A percentile compares a stretch with the other conserved stretches of the same genome.
Conservation (phyloP, 140 eudicot species). For the Senecio squalidus region DNA sequence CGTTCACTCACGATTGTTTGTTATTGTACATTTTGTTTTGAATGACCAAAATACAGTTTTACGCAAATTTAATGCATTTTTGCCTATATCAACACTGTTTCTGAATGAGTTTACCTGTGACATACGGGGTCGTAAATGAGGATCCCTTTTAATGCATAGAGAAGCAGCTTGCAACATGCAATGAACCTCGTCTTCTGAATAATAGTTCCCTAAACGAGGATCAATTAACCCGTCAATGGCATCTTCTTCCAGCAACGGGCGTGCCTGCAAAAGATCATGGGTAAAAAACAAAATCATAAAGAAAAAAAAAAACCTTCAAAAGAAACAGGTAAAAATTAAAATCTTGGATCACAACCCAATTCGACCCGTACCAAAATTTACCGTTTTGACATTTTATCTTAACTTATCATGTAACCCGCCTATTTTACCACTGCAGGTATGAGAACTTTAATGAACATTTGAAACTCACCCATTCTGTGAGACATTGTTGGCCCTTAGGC, state of each 20-base stretch:
- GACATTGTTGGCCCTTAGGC: constrained; percentile 85
- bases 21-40: too few species aligned
- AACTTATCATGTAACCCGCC: too few species aligned
- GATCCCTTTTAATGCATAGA: constrained; percentile 84
- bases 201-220: constrained; percentile 53
- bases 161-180: constrained; percentile 94
- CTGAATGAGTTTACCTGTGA: constrained; percentile 58
- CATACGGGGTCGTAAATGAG: constrained; percentile 86
- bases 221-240: constrained; percentile 67
- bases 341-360: too few species aligned
- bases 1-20: too few species aligned
- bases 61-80: too few species aligned
- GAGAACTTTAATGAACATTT: too few species aligned
- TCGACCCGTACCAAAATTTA: neutral
- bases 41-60: too few species aligned
- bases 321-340: neutral
- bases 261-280: constrained; percentile 46
- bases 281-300: neutral
- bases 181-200: constrained; percentile 61
- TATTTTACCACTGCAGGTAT: too few species aligned
- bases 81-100: neutral
- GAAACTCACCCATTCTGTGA: constrained; percentile 77
- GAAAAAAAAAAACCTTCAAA: neutral
- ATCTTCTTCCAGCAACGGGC: constrained; percentile 69
- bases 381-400: neutral